phyloP scores from a whole-genome alignment of 169 alveolate species.

The Cryptosporidium viatorum region DNA sequence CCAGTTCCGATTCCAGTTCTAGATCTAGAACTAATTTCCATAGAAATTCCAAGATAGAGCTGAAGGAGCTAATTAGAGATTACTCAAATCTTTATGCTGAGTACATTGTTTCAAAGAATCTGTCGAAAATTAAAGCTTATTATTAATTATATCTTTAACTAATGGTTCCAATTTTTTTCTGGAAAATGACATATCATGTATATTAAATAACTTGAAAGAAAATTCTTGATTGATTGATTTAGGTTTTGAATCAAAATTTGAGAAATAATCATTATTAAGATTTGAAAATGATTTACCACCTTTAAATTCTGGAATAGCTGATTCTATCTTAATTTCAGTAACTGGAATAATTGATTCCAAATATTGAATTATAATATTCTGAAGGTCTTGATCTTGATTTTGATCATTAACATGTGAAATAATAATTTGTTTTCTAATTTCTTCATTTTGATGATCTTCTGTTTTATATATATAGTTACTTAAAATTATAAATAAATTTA shows the following conservation, averaged over 20 bases:
- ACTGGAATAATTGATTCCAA: not conserved
- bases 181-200: conserved; percentile 1
- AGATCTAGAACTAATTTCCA: not conserved
- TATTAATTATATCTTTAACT: conserved; percentile 3
- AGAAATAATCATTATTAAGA: not conserved
- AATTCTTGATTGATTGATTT: not conserved
- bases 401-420: not conserved
- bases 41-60: not conserved
- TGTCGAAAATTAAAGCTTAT: conserved; percentile 30
- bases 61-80: conserved; percentile 26
- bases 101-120: conserved; percentile 17
- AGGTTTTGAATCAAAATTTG: too few relatives aligned
- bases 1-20: not conserved
- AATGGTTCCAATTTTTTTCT: conserved; percentile 59
- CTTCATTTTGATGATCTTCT: not conserved
- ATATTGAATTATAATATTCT: not conserved
- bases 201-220: not conserved
- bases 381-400: not conserved
- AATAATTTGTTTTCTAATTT: not conserved
- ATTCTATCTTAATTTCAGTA: not conserved
- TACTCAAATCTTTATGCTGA: conserved; percentile 72
- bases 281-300: not conserved
- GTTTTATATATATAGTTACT: conserved; percentile 9
- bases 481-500: conserved; percentile 27
- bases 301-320: not conserved